A percentile compares a stretch with the other conserved stretches of the same genome.
These are phyloP conservation scores for Starmerella bombi DNA, from an alignment of 805 yeast genomes.

Conservation along the genomic window DNA sequence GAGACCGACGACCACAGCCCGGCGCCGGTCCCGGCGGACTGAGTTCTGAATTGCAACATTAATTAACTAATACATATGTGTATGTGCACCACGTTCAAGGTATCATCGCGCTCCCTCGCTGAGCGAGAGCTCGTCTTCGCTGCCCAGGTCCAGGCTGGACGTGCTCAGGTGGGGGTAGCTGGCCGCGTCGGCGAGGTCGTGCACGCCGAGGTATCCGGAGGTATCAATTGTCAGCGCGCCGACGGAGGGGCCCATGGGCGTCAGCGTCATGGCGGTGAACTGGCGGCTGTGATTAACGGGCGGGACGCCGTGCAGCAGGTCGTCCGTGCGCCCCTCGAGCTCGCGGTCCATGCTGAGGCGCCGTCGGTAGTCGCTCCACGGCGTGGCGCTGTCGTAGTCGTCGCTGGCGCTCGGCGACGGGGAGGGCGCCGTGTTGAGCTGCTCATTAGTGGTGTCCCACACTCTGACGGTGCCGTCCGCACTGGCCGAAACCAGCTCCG, in stretches of 20 bases:
- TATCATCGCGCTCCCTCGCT: no score
- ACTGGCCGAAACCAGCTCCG: constrained; percentile 46
- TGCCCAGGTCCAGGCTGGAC: not conserved
- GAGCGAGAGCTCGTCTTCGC: no score
- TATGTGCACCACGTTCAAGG: no score
- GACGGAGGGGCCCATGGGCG: constrained; percentile 12
- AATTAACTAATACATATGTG: no score
- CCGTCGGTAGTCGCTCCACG: constrained; percentile 24
- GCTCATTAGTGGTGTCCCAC: constrained; percentile 38
- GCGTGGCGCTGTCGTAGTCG: not conserved
- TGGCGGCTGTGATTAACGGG: constrained; percentile 23
- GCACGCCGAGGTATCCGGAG: constrained; percentile 31
- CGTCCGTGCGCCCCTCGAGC: constrained; percentile 18
- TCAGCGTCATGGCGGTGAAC: constrained; percentile 21
- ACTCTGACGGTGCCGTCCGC: constrained; percentile 34
- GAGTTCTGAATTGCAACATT: no score
- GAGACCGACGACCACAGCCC: no score
- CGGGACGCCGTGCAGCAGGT: constrained; percentile 15
- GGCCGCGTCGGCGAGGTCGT: constrained; percentile 16
- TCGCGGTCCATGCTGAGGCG: constrained; percentile 18
- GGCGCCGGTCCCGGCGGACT: no score
- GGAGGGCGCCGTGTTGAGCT: not conserved
- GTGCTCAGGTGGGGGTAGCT: constrained; percentile 3
- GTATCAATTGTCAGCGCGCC: constrained; percentile 25
- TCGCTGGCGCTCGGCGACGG: not conserved